A percentile compares a stretch with the other conserved stretches of the same genome.
Evolutionary conservation across 108 stramenopile species (phyloP).

Genomic region (Heterococcus sp.): DNA sequence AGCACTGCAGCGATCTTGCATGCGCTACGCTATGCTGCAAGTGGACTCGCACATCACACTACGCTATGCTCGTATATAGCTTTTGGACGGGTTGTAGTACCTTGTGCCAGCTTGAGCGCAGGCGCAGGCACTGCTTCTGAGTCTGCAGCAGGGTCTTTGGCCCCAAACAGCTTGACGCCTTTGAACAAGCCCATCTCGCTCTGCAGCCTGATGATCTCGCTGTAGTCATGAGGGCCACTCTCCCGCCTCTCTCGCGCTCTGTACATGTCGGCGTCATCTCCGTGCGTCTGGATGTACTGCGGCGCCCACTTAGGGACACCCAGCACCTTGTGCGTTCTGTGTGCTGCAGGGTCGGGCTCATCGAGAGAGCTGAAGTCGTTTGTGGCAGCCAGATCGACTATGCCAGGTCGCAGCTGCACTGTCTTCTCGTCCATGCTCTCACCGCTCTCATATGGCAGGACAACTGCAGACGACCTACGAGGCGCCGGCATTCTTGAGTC

Average conservation of each 20-base stretch:
- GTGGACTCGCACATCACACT: too few relatives aligned
- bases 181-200: neutral
- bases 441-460: too few relatives aligned
- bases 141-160: neutral
- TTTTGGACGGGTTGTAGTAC: too few relatives aligned
- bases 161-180: neutral
- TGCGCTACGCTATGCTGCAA: too few relatives aligned
- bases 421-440: too few relatives aligned
- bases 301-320: neutral
- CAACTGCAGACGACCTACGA: too few relatives aligned
- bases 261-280: neutral
- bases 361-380: neutral
- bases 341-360: neutral
- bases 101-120: too few relatives aligned
- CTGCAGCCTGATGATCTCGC: neutral
- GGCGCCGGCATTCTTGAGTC: too few relatives aligned
- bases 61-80: too few relatives aligned
- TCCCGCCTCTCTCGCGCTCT: neutral
- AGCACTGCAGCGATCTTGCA: too few relatives aligned
- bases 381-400: too few relatives aligned
- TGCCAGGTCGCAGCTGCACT: too few relatives aligned
- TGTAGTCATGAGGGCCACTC: neutral
- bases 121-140: neutral
- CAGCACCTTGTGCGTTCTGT: neutral
- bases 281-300: neutral